These are phyloP conservation scores for Nakazawaea sp. DNA, from an alignment of 805 yeast genomes.

Conservation along the genomic window DNA sequence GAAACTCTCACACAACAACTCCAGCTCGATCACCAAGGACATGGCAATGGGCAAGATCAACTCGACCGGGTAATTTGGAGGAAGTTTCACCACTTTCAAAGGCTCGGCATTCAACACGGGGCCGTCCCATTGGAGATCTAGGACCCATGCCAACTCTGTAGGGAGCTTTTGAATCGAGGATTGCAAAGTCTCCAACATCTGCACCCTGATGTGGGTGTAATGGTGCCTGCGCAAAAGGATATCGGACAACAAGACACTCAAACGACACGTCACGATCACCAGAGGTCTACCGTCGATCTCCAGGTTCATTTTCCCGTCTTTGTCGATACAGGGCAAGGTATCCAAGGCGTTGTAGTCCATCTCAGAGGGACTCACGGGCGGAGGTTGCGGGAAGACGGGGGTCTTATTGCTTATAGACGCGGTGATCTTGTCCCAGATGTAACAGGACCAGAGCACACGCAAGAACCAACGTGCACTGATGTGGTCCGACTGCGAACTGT, in stretches of 20 bases:
- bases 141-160: slow-evolving; percentile 4
- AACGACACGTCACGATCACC: slow-evolving; percentile 10
- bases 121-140: slow-evolving; percentile 4
- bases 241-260: slow-evolving; percentile 10
- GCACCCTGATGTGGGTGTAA: slow-evolving; percentile 7
- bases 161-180: background rate
- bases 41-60: slow-evolving; percentile 2
- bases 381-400: slow-evolving; percentile 10
- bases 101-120: background rate
- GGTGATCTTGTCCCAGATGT: slow-evolving; percentile 13
- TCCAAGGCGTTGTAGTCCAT: slow-evolving; percentile 11
- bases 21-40: slow-evolving; percentile 5
- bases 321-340: slow-evolving; percentile 4
- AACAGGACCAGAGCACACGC: slow-evolving; percentile 12
- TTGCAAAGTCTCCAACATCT: slow-evolving; percentile 3
- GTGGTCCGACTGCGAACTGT: background rate
- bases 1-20: slow-evolving; percentile 6
- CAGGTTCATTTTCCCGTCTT: slow-evolving; percentile 1
- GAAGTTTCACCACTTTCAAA: background rate
- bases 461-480: background rate
- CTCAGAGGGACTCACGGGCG: slow-evolving; percentile 11
- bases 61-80: slow-evolving; percentile 7
- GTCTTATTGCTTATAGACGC: slow-evolving; percentile 6
- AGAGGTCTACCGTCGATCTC: slow-evolving; percentile 12
- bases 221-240: slow-evolving; percentile 6